These are phyloP conservation scores for Colletotrichum chrysophilum DNA, from an alignment of 2,329 filamentous ascomycete species.

Conservation along the genomic window DNA sequence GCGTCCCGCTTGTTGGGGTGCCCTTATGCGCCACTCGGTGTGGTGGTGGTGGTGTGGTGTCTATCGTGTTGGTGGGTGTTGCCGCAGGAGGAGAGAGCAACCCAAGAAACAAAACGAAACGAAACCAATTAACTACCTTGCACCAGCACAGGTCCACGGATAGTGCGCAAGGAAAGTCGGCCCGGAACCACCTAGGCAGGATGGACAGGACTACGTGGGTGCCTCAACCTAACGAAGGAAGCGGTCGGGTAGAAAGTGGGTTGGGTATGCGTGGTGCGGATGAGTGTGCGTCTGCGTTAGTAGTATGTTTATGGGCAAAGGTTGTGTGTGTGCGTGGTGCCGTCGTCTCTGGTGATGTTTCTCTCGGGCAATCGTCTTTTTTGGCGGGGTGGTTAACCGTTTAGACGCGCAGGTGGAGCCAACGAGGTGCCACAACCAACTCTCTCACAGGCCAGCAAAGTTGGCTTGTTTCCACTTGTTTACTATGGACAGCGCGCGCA, in stretches of 20 bases:
- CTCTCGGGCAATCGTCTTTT: slow-evolving; percentile 7
- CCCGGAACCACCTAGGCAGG: background rate
- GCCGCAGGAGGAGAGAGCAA: background rate
- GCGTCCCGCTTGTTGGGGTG: background rate
- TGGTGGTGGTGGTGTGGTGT: background rate
- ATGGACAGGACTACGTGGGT: background rate
- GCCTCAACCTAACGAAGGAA: background rate
- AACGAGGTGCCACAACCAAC: background rate
- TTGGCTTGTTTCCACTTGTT: background rate
- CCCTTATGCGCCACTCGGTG: background rate
- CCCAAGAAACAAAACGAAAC: background rate
- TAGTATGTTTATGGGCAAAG: background rate
- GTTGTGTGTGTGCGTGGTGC: background rate
- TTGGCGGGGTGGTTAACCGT: slow-evolving; percentile 19
- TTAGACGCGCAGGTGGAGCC: slow-evolving; percentile 12
- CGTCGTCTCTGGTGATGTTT: slow-evolving; percentile 15
- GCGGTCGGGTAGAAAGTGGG: background rate
- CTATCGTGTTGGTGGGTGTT: background rate
- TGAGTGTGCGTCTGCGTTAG: background rate
- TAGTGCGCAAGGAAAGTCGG: background rate
- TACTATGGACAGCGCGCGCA: background rate
- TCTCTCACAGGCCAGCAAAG: slow-evolving; percentile 4
- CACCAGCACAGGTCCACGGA: background rate
- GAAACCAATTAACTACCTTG: background rate
- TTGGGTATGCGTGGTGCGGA: background rate